Percentiles rank a stretch among this genome's conserved stretches.
Conservation (phyloP, 257 asterid species). For the Lantana camara region DNA sequence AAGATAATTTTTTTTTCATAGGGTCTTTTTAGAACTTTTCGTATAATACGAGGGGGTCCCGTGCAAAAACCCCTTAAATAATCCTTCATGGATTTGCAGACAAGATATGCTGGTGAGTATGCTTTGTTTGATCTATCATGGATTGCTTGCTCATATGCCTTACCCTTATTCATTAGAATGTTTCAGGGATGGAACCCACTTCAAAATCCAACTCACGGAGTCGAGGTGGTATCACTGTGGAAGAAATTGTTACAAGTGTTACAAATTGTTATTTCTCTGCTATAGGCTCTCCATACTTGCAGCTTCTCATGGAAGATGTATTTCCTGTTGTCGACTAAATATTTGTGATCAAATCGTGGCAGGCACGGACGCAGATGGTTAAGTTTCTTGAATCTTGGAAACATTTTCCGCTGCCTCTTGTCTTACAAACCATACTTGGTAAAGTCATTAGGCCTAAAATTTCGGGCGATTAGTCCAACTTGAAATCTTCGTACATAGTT, state of each 20-base stretch:
- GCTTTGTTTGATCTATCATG: conserved; percentile 68
- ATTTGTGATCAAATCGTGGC: conserved; percentile 91
- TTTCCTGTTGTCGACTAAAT: conserved; percentile 93
- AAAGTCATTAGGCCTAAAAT: conserved; percentile 64
- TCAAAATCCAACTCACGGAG: conserved; percentile 83
- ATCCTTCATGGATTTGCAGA: conserved; percentile 63
- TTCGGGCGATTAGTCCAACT: too few relatives aligned
- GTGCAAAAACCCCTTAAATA: too few relatives aligned
- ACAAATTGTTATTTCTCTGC: conserved; percentile 47
- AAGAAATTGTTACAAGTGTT: conserved; percentile 66
- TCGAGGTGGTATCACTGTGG: conserved; percentile 68
- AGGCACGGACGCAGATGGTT: conserved; percentile 84
- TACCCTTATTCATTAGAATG: conserved; percentile 73
- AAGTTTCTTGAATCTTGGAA: conserved; percentile 88
- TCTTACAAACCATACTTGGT: conserved; percentile 65
- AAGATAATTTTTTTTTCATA: too few relatives aligned
- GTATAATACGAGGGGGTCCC: too few relatives aligned
- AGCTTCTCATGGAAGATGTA: conserved; percentile 88
- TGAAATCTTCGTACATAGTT: too few relatives aligned
- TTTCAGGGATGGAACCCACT: conserved; percentile 98
- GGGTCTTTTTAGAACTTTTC: too few relatives aligned
- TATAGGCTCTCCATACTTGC: conserved; percentile 66
- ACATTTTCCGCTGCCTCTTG: conserved; percentile 59
- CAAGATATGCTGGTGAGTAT: conserved; percentile 62
- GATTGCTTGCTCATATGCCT: conserved; percentile 82